Evolutionary conservation across 768 basidiomycete species (phyloP).

Genomic region (Tulasnella sp.): DNA sequence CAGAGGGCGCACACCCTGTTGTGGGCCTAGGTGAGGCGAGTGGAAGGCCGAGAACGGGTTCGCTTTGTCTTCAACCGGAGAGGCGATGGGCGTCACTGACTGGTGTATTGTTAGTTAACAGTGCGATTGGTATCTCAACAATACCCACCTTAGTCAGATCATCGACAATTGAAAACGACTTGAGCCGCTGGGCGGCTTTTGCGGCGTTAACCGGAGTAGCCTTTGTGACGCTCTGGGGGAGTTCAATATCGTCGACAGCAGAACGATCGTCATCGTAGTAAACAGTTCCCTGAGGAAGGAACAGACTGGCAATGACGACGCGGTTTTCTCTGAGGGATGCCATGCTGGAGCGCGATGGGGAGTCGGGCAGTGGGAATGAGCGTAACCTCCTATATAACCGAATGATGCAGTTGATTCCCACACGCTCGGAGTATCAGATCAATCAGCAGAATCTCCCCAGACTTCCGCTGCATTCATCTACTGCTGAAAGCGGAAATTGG

Average conservation of each 20-base stretch:
- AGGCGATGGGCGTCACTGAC: slow-evolving; percentile 47
- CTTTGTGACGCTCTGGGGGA: slow-evolving; percentile 2
- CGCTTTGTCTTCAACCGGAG: slow-evolving; percentile 49
- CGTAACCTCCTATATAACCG: slow-evolving; percentile 14
- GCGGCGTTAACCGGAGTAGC: slow-evolving; percentile 7
- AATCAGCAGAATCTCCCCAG: slow-evolving; percentile 19
- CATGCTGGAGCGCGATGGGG: slow-evolving; percentile 49
- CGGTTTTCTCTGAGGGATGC: slow-evolving; percentile 72
- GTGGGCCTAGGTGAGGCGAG: slow-evolving; percentile 28
- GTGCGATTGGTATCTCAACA: background rate
- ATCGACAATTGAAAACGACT: slow-evolving; percentile 25
- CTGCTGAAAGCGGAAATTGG: slow-evolving; percentile 6
- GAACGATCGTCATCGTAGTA: slow-evolving; percentile 57
- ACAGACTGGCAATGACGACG: slow-evolving; percentile 80
- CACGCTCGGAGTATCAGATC: slow-evolving; percentile 27
- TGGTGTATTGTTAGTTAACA: background rate
- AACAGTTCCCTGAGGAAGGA: slow-evolving; percentile 74
- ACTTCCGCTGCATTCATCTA: slow-evolving; percentile 14
- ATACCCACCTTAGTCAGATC: slow-evolving; percentile 23
- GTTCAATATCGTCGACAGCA: background rate
- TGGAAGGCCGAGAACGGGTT: slow-evolving; percentile 61
- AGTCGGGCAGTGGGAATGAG: slow-evolving; percentile 15
- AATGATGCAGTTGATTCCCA: slow-evolving; percentile 15
- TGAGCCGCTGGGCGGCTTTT: slow-evolving; percentile 22
- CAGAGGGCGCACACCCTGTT: slow-evolving; percentile 38